A percentile compares a stretch with the other conserved stretches of the same genome.
Evolutionary conservation across 163 green algal species (phyloP).

Genomic region (Scenedesmus sp.): DNA sequence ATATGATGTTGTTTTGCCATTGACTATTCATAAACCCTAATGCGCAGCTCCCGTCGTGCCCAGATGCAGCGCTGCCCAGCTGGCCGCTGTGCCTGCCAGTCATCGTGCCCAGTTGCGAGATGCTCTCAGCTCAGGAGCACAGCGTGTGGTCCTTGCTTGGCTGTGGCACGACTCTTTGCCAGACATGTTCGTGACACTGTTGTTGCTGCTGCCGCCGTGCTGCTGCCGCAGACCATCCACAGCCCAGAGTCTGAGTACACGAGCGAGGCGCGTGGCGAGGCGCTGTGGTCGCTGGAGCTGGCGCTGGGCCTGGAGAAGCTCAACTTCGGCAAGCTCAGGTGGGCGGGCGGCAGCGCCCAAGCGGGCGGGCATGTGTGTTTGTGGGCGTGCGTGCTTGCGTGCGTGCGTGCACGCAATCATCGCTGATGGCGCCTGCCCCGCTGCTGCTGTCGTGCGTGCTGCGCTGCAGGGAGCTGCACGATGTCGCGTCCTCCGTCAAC

Average conservation of each 20-base stretch:
- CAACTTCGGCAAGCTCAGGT: constrained; percentile 85
- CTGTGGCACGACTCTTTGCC: no score
- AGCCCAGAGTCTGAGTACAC: constrained; percentile 77
- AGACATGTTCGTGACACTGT: neutral
- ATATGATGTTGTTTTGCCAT: no score
- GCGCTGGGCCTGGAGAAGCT: constrained; percentile 87
- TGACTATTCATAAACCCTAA: no score
- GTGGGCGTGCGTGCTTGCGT: no score
- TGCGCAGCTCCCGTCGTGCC: no score
- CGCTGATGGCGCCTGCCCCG: no score
- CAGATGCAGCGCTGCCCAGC: no score
- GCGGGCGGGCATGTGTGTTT: neutral
- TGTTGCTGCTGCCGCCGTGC: constrained; percentile 21
- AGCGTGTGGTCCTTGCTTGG: no score
- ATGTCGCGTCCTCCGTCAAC: neutral
- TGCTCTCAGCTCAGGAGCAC: no score
- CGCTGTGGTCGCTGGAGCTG: constrained; percentile 87
- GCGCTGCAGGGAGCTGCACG: constrained; percentile 43
- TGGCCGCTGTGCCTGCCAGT: no score
- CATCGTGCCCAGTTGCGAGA: no score
- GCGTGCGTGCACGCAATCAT: no score
- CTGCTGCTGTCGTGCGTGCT: neutral
- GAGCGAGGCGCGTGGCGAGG: constrained; percentile 75
- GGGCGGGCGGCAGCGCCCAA: constrained; percentile 56
- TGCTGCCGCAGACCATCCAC: constrained; percentile 16